These are phyloP conservation scores for Phoenix dactylifera DNA, from an alignment of 176 grass and related monocot genomes.

Conservation along the genomic window DNA sequence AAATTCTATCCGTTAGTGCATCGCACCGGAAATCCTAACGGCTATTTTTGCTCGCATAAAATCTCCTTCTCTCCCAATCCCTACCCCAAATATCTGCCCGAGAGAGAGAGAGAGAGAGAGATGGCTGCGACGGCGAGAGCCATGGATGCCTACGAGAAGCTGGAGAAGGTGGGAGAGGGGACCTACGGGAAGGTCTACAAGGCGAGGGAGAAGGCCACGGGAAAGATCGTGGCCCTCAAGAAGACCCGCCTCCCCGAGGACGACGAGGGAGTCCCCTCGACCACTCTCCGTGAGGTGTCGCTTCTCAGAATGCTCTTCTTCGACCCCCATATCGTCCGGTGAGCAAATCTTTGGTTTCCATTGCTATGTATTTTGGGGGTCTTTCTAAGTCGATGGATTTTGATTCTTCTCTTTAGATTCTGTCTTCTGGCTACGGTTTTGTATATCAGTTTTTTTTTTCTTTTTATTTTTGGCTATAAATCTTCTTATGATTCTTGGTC, in stretches of 20 bases:
- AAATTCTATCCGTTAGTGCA: no score
- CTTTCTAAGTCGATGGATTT: no score
- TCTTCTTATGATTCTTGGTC: no score
- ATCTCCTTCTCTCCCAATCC: no score
- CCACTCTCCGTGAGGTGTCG: constrained; percentile 90
- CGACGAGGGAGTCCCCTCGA: constrained; percentile 95
- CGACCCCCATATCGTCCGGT: constrained; percentile 79
- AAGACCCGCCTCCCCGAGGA: constrained; percentile 96
- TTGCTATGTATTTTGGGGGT: no score
- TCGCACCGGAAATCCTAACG: no score
- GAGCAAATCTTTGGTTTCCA: no score
- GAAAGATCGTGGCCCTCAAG: constrained; percentile 93
- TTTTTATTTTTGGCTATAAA: constrained; percentile 1
- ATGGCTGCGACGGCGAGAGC: constrained; percentile 25
- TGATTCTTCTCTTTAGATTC: no score
- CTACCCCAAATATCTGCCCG: no score
- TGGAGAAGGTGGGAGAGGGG: constrained; percentile 99
- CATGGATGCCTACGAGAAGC: constrained; percentile 98
- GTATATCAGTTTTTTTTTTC: no score
- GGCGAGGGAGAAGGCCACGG: constrained; percentile 88
- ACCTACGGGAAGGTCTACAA: constrained; percentile 99
- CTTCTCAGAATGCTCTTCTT: constrained; percentile 96
- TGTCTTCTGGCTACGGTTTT: no score
- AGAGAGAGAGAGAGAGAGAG: constrained; percentile 5
- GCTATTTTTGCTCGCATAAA: no score